Percentiles rank a stretch among this genome's conserved stretches.
Conservation (phyloP, 2,329 filamentous ascomycete genomes). For the Cyphellophora attinorum region DNA sequence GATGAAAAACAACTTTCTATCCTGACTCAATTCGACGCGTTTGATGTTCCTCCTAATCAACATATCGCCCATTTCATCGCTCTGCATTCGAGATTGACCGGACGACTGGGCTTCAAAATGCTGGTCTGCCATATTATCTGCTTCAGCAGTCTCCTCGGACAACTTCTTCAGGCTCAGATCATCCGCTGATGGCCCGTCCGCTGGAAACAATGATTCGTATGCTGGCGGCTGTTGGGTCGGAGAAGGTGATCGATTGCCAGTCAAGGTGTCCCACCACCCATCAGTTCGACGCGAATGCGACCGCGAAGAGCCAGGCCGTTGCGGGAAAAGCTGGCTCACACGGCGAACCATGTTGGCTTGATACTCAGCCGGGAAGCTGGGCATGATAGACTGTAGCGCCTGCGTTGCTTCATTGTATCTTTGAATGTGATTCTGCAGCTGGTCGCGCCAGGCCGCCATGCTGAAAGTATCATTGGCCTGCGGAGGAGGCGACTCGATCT, state of each 20-base stretch:
- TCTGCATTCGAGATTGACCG: constrained; percentile 29
- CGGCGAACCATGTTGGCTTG: constrained; percentile 65
- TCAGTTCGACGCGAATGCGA: constrained; percentile 39
- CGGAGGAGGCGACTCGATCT: neutral
- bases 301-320: constrained; percentile 34
- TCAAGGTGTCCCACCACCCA: constrained; percentile 60
- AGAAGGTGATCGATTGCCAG: constrained; percentile 33
- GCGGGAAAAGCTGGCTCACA: constrained; percentile 64
- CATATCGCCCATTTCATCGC: constrained; percentile 20
- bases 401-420: constrained; percentile 65
- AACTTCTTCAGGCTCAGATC: constrained; percentile 34
- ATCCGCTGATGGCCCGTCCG: constrained; percentile 26
- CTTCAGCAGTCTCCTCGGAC: constrained; percentile 31
- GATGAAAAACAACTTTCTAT: constrained; percentile 44
- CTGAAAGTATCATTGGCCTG: constrained; percentile 30
- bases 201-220: constrained; percentile 70
- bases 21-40: constrained; percentile 31
- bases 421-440: constrained; percentile 63
- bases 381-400: constrained; percentile 55
- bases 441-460: constrained; percentile 64
- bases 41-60: constrained; percentile 31
- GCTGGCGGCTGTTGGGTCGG: constrained; percentile 46
- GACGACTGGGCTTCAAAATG: constrained; percentile 24
- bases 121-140: constrained; percentile 34
- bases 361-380: constrained; percentile 55